Conservation (phyloP, 2,329 filamentous ascomycete genomes). For the Graphilbum sp. region DNA sequence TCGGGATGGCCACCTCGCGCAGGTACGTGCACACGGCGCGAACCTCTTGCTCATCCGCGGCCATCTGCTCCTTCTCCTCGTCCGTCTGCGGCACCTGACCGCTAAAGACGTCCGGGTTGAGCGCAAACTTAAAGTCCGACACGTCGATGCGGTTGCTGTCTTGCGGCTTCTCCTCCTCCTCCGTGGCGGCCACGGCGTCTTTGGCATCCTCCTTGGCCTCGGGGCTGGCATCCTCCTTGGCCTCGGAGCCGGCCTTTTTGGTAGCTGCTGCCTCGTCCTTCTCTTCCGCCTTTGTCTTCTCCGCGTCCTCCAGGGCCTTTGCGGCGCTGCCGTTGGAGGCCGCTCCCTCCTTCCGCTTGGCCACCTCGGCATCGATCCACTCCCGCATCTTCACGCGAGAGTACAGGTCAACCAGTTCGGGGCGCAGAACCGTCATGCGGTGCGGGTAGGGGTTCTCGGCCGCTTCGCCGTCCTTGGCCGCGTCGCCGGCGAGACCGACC, state of each 20-base stretch:
- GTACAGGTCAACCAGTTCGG: conserved; percentile 78
- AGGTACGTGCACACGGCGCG: conserved; percentile 69
- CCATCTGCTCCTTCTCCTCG: conserved; percentile 72
- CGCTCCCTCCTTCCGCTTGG: conserved; percentile 36
- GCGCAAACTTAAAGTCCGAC: conserved; percentile 67
- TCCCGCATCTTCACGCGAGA: conserved; percentile 75
- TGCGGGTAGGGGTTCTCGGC: conserved; percentile 58
- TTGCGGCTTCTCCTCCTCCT: conserved; percentile 22
- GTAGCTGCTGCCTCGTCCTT: conserved; percentile 12
- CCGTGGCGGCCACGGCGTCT: conserved; percentile 6
- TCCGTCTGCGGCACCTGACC: conserved; percentile 81
- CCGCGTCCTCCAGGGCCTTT: conserved; percentile 16
- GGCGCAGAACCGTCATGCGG: conserved; percentile 83
- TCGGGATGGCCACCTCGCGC: conserved; percentile 62
- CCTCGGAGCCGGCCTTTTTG: conserved; percentile 11
- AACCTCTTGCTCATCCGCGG: conserved; percentile 75
- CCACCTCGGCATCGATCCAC: conserved; percentile 68
- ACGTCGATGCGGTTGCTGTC: conserved; percentile 66
- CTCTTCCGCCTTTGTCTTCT: background rate
- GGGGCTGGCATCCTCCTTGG: conserved; percentile 16
- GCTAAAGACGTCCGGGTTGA: conserved; percentile 93
- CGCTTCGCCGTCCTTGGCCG: conserved; percentile 17
- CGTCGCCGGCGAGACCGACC: conserved; percentile 19
- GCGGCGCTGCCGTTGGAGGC: conserved; percentile 12
- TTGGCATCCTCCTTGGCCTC: conserved; percentile 16